Evolutionary conservation across 495 filamentous ascomycete genomes (phyloP).

Genomic region (Staphylotrichum tortipilum): DNA sequence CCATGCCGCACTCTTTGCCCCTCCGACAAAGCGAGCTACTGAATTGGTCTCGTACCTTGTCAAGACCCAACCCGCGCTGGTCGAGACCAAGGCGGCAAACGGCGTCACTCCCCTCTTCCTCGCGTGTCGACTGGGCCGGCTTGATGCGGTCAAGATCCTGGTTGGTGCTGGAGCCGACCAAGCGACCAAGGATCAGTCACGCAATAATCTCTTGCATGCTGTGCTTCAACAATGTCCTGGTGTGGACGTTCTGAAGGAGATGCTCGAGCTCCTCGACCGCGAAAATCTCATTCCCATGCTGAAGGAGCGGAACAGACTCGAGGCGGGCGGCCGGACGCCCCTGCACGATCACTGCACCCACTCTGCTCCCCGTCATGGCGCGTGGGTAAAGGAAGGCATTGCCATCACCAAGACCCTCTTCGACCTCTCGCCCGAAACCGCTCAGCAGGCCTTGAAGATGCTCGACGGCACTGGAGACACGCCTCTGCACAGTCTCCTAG

Average conservation of each 20-base stretch:
- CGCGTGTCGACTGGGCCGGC: conserved; percentile 44
- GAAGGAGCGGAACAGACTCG: conserved; percentile 29
- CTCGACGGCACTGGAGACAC: conserved; percentile 63
- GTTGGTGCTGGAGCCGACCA: conserved; percentile 59
- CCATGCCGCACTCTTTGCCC: conserved; percentile 53
- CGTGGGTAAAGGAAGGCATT: too few relatives aligned
- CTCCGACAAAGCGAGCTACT: conserved; percentile 27
- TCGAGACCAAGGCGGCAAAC: conserved; percentile 47
- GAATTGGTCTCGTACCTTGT: conserved; percentile 55
- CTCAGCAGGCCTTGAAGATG: conserved; percentile 42
- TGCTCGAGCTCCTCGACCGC: conserved; percentile 48
- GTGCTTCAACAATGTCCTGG: conserved; percentile 31
- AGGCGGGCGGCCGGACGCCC: conserved; percentile 28
- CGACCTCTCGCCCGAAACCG: conserved; percentile 38
- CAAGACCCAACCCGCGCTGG: conserved; percentile 44
- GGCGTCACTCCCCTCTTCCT: conserved; percentile 55
- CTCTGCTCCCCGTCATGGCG: neutral
- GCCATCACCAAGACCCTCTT: conserved; percentile 37
- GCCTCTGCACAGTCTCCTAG: conserved; percentile 50
- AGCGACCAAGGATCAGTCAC: conserved; percentile 39
- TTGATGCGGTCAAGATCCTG: conserved; percentile 48
- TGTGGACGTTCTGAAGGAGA: conserved; percentile 23
- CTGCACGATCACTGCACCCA: conserved; percentile 21
- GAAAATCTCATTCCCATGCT: conserved; percentile 33
- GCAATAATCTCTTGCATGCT: conserved; percentile 54